These are phyloP conservation scores for Chenopodium formosanum DNA, from an alignment of 148 eudicot genomes.

Conservation along the genomic window DNA sequence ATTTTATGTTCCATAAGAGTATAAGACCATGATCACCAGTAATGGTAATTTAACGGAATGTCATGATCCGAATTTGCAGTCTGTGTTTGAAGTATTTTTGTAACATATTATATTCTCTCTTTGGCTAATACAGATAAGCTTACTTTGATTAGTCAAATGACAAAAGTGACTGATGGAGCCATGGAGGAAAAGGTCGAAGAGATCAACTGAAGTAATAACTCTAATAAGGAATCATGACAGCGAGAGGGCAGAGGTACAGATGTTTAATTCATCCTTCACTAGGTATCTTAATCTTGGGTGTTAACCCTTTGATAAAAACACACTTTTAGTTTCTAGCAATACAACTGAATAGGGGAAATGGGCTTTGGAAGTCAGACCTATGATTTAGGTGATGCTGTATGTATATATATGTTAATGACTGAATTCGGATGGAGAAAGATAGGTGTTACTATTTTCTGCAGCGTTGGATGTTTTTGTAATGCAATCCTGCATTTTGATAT, in stretches of 20 bases:
- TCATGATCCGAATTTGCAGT: not conserved
- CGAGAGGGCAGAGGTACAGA: too few relatives aligned
- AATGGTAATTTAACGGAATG: not conserved
- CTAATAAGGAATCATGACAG: too few relatives aligned
- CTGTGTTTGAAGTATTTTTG: too few relatives aligned
- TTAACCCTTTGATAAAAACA: not conserved
- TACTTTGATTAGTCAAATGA: too few relatives aligned
- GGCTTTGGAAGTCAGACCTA: not conserved
- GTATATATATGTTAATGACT: not conserved
- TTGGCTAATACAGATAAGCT: too few relatives aligned
- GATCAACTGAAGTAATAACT: too few relatives aligned
- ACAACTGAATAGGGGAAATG: not conserved
- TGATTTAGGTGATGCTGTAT: not conserved
- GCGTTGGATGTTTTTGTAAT: not conserved
- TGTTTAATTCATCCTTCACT: too few relatives aligned
- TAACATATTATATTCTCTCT: too few relatives aligned
- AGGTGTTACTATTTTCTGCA: not conserved
- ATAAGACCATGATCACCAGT: too few relatives aligned
- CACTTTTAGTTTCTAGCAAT: not conserved
- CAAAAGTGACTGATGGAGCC: not conserved
- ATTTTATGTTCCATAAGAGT: too few relatives aligned
- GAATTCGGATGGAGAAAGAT: not conserved
- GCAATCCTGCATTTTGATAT: not conserved
- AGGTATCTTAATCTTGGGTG: too few relatives aligned
- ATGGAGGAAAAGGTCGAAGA: too few relatives aligned